Evolutionary conservation across 306 rosid genomes (phyloP), one percentile per base, ranked within the genome.

Genomic region (Glycine tomentella): DNA sequence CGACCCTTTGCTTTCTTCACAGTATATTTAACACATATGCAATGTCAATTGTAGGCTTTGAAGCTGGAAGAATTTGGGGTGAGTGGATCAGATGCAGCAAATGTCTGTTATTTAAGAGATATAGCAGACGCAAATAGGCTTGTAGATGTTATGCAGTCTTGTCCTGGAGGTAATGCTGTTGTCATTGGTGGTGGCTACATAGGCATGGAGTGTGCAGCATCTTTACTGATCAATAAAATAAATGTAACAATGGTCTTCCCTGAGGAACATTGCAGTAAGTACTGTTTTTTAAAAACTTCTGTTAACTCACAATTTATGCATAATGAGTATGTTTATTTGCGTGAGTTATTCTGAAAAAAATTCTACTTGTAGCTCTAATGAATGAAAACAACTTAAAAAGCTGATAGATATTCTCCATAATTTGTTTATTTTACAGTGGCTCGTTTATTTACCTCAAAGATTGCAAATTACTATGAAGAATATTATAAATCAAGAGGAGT

Each of bases 171-270:
- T 66, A 88, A 90, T 76, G 98, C 99, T n/a, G 86, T 95, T 76
- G 97, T 95, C 82, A 93, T 95, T 76, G 99, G 99, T 66, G 98
- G 99, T 74, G 99, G 98, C 82, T 95, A 95, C 86, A 84, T 93
- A 59, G 99, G 99, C 76, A 95, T 95, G 99, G 99, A 95, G 86
- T 95, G 98, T 76, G 98, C 97, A 42, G 99, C 97, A 55, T 95
- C 97, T 65, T 84, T 95, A 85, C 94, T 95, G 88, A 95, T 95
- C 86, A 93, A 88, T 86, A 95, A 91, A 86, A 86, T 93, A 75
- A 90, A 80, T 81, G 99, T 90, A 58, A 90, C 98, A 53, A 89
- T 93, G 98, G 97, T 95, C 84, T 95, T 95, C 88, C 99, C 99
- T 4, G 99, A 95, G 89, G 94, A 90, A 69, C 98, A 95, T 88